Percentiles rank a stretch among this genome's conserved stretches.
Evolutionary conservation across 2,329 filamentous ascomycete genomes (phyloP).

Genomic region (Aspergillus costaricaensis): DNA sequence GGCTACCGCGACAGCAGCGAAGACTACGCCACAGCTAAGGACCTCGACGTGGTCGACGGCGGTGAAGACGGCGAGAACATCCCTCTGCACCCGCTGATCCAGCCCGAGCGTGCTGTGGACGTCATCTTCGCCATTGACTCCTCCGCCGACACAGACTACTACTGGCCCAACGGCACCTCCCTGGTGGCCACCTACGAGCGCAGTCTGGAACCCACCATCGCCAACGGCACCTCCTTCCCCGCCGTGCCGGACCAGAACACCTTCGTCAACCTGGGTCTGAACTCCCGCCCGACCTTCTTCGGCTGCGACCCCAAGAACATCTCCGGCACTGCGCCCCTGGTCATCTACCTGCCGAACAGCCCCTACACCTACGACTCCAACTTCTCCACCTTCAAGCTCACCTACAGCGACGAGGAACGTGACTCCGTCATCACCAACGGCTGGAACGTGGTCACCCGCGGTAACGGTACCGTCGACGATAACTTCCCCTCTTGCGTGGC

Average conservation of each 20-base stretch:
- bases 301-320: constrained; percentile 71
- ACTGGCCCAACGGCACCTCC: constrained; percentile 77
- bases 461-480: constrained; percentile 72
- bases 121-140: constrained; percentile 80
- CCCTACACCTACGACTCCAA: constrained; percentile 79
- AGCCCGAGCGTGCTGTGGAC: constrained; percentile 70
- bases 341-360: constrained; percentile 86
- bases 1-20: constrained; percentile 63
- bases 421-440: constrained; percentile 84
- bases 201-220: constrained; percentile 58
- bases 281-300: constrained; percentile 76
- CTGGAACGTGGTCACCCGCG: constrained; percentile 78
- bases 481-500: constrained; percentile 83
- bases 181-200: constrained; percentile 74
- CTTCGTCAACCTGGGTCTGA: constrained; percentile 75
- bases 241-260: constrained; percentile 72
- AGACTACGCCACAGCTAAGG: constrained; percentile 53
- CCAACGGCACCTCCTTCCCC: constrained; percentile 72
- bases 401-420: constrained; percentile 66
- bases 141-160: constrained; percentile 68
- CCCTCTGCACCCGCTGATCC: constrained; percentile 74
- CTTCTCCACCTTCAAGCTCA: constrained; percentile 71
- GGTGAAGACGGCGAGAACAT: constrained; percentile 79
- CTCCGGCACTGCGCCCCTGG: constrained; percentile 53
- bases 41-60: constrained; percentile 74